These are phyloP conservation scores for Blastobotrys terrestris DNA, from an alignment of 805 yeast species.

Conservation along the genomic window DNA sequence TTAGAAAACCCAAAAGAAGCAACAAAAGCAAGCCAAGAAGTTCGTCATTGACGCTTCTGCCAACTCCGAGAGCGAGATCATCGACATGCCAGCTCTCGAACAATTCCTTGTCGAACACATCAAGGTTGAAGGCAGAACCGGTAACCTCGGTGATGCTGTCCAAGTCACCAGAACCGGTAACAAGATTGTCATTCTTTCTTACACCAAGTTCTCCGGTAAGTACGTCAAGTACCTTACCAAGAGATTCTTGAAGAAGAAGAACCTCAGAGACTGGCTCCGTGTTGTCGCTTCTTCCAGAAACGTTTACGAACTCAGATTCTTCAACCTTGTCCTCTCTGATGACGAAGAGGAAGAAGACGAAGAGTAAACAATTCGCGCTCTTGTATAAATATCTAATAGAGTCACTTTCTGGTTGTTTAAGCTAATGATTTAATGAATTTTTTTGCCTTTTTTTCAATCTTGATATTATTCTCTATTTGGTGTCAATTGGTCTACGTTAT, in stretches of 20 bases:
- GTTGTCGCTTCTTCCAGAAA: constrained; percentile 92
- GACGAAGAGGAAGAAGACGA: constrained; percentile 52
- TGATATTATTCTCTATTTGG: too few relatives aligned
- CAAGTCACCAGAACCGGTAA: constrained; percentile 80
- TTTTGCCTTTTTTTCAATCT: too few relatives aligned
- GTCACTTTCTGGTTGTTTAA: neutral
- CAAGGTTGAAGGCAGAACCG: constrained; percentile 95
- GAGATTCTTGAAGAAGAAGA: constrained; percentile 99
- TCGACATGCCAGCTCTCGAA: constrained; percentile 96
- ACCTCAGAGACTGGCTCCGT: constrained; percentile 99
- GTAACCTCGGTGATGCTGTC: constrained; percentile 95
- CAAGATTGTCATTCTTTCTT: constrained; percentile 84
- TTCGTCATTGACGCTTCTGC: constrained; percentile 93
- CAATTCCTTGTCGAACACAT: constrained; percentile 98
- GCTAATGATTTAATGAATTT: constrained; percentile 1
- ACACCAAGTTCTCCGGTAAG: constrained; percentile 98
- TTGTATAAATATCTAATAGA: neutral
- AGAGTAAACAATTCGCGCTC: neutral
- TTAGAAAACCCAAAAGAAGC: constrained; percentile 70
- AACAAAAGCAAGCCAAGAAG: constrained; percentile 43
- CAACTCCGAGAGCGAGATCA: constrained; percentile 96
- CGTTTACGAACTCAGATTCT: constrained; percentile 97
- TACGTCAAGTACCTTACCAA: constrained; percentile 99
- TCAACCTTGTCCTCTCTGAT: constrained; percentile 96
- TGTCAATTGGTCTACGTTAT: too few relatives aligned